Conservation (phyloP, 192 early-diverging fungal species). For the Entomortierella lignicola region DNA sequence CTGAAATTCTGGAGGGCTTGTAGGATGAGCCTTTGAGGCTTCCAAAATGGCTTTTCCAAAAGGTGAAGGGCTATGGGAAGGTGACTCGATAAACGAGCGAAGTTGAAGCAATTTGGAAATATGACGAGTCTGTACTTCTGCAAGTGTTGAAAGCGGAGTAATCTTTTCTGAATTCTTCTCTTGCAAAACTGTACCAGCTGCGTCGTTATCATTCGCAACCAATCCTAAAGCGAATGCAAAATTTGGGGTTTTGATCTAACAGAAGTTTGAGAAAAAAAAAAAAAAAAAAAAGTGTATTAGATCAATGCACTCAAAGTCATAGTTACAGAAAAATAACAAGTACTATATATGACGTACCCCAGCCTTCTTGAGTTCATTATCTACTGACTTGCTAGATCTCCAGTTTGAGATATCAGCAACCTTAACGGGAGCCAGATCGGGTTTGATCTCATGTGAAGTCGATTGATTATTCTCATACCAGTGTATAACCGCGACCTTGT, state of each 20-base stretch:
- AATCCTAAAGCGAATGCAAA: slow-evolving; percentile 33
- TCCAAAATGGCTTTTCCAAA: slow-evolving; percentile 57
- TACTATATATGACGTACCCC: slow-evolving; percentile 42
- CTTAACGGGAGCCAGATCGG: slow-evolving; percentile 56
- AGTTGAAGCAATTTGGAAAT: slow-evolving; percentile 46
- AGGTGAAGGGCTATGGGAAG: slow-evolving; percentile 44
- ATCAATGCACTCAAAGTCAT: not conserved
- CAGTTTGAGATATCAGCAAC: slow-evolving; percentile 53
- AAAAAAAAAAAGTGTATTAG: not conserved
- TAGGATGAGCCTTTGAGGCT: slow-evolving; percentile 34
- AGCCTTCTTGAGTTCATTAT: slow-evolving; percentile 56
- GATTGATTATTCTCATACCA: slow-evolving; percentile 64
- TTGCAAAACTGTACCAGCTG: slow-evolving; percentile 13
- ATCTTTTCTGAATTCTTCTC: slow-evolving; percentile 13
- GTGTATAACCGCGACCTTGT: slow-evolving; percentile 71
- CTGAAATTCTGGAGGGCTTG: slow-evolving; percentile 38
- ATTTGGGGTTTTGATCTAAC: slow-evolving; percentile 30
- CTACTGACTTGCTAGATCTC: slow-evolving; percentile 53
- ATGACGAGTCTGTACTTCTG: slow-evolving; percentile 27
- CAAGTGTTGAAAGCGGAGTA: slow-evolving; percentile 7
- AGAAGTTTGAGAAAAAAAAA: not conserved
- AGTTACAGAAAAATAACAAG: not conserved
- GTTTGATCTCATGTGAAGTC: slow-evolving; percentile 66
- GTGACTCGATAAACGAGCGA: slow-evolving; percentile 52
- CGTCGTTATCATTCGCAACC: slow-evolving; percentile 26